Percentiles rank a stretch among this genome's conserved stretches.
These are phyloP conservation scores for peach (Prunus persica) DNA, from an alignment of 306 rosid genomes.

Conservation along the genomic window Prunus_persica_NCBIv2 NC_034010.1:16185501-16186000, in stretches of 20 bases:
- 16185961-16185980: slow-evolving; percentile 51
- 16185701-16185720: background rate
- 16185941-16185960: slow-evolving; percentile 91
- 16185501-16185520: slow-evolving; percentile 87
- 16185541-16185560: slow-evolving; percentile 88
- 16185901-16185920: slow-evolving; percentile 84
- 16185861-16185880: slow-evolving; percentile 93
- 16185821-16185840: slow-evolving; percentile 89
- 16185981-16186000: slow-evolving; percentile 11
- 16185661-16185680: background rate
- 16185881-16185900: slow-evolving; percentile 81
- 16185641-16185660: background rate
- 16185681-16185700: background rate
- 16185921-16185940: slow-evolving; percentile 95
- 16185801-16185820: slow-evolving; percentile 11
- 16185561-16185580: slow-evolving; percentile 52
- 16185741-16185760: background rate
- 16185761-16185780: background rate
- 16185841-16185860: slow-evolving; percentile 91
- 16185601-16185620: background rate
- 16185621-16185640: background rate
- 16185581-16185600: background rate
- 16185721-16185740: background rate
- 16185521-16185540: slow-evolving; percentile 96
- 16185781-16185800: background rate